Percentiles rank a stretch among this genome's conserved stretches.
Evolutionary conservation across 2,329 filamentous ascomycete species (phyloP).

Genomic region (Cadophora sp.): DNA sequence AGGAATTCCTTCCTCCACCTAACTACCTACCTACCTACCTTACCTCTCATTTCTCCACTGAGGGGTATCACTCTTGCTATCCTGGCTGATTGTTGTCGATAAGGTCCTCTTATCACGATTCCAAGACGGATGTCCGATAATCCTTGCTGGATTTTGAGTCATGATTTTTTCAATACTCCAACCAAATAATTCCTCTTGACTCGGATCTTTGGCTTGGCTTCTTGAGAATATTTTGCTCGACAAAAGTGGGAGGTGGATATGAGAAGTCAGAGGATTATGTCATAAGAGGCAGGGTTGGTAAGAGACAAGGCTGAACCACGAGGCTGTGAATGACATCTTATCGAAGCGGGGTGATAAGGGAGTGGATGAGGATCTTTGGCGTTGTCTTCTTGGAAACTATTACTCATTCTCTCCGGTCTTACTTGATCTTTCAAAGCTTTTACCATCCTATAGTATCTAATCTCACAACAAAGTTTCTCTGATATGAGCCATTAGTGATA

Average conservation of each 20-base stretch:
- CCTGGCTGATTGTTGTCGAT: neutral
- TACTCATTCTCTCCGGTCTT: no score
- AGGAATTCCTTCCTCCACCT: neutral
- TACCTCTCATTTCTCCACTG: neutral
- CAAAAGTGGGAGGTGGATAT: neutral
- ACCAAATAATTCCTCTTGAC: neutral
- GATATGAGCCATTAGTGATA: neutral
- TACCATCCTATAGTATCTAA: no score
- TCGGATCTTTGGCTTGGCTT: neutral
- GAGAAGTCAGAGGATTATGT: neutral
- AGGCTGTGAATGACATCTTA: neutral
- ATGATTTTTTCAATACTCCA: neutral
- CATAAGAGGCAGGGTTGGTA: neutral
- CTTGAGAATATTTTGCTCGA: neutral
- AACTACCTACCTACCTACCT: no score
- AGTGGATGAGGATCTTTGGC: neutral
- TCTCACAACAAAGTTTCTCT: neutral
- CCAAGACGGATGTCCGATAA: neutral
- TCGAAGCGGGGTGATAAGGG: neutral
- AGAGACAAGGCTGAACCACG: conserved; percentile 17
- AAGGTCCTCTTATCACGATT: neutral
- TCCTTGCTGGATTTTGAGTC: conserved; percentile 9
- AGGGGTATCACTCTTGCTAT: neutral
- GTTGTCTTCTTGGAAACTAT: no score
- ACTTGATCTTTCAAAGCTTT: no score